Conservation (phyloP, 306 rosid species). For the Trichosanthes truncata region DNA sequence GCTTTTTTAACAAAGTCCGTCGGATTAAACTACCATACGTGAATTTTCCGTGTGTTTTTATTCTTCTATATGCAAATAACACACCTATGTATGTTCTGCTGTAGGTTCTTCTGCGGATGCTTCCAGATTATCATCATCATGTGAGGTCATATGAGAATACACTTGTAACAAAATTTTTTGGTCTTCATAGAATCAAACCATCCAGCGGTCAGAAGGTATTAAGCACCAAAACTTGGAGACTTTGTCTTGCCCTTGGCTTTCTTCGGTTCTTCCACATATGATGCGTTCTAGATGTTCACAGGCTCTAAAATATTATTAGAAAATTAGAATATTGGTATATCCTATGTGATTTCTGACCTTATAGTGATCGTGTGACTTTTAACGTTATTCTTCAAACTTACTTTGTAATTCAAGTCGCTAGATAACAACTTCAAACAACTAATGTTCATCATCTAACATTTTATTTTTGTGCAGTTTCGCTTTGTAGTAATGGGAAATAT, state of each 20-base stretch:
- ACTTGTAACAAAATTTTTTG: constrained; percentile 85
- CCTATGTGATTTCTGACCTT: not conserved
- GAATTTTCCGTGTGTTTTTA: not conserved
- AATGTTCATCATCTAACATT: constrained; percentile 7
- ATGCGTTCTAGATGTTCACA: not conserved
- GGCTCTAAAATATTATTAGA: not conserved
- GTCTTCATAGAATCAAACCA: constrained; percentile 96
- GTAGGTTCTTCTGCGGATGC: constrained; percentile 95
- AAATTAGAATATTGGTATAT: not conserved
- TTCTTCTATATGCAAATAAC: constrained; percentile 14
- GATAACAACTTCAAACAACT: constrained; percentile 16
- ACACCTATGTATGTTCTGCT: constrained; percentile 11
- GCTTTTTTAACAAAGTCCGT: not conserved
- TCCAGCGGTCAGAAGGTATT: constrained; percentile 93
- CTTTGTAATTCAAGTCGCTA: not conserved
- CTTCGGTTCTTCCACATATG: not conserved
- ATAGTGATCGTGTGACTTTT: not conserved
- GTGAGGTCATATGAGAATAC: constrained; percentile 89
- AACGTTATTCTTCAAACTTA: not conserved
- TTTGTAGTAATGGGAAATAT: constrained; percentile 99
- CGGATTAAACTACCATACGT: not conserved
- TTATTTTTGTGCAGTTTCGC: constrained; percentile 64
- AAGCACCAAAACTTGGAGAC: constrained; percentile 3
- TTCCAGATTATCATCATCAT: constrained; percentile 91
- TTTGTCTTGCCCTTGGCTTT: constrained; percentile 4